Percentiles rank a stretch among this genome's conserved stretches.
Evolutionary conservation across 768 basidiomycete genomes (phyloP).

Genomic region (Flagelloscypha sp.): DNA sequence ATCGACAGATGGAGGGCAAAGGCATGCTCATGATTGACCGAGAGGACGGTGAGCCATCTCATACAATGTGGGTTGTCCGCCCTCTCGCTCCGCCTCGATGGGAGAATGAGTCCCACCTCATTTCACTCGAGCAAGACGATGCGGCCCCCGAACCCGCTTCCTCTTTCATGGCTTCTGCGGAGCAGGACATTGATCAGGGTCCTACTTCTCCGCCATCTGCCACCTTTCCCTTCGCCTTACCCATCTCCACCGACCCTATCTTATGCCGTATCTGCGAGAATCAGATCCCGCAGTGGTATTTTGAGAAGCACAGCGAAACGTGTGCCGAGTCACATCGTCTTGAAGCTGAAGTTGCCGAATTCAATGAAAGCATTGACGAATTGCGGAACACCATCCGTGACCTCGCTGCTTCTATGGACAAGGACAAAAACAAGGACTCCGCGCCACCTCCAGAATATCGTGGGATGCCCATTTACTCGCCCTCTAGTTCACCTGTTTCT

Average conservation of each 20-base stretch:
- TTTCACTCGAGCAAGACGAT: conserved; percentile 44
- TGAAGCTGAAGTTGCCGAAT: conserved; percentile 89
- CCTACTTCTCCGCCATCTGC: conserved; percentile 24
- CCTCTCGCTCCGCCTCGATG: conserved; percentile 67
- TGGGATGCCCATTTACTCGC: conserved; percentile 76
- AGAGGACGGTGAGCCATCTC: conserved; percentile 77
- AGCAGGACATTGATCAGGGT: too few relatives aligned
- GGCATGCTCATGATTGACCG: conserved; percentile 98
- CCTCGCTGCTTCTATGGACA: conserved; percentile 62
- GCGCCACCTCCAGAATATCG: conserved; percentile 80
- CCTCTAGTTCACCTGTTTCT: conserved; percentile 61
- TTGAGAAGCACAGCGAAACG: conserved; percentile 99
- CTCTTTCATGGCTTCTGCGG: conserved; percentile 32
- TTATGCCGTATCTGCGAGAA: conserved; percentile 97
- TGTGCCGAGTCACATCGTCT: conserved; percentile 93
- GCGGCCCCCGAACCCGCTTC: conserved; percentile 34
- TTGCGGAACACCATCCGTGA: conserved; percentile 81
- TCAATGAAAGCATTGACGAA: conserved; percentile 88
- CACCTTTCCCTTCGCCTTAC: conserved; percentile 65
- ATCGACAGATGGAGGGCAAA: conserved; percentile 91
- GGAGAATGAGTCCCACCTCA: conserved; percentile 56
- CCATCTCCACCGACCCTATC: conserved; percentile 76
- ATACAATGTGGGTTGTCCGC: conserved; percentile 98
- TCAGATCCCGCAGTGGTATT: conserved; percentile 97
- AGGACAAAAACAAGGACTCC: too few relatives aligned